Base-by-base conservation (phyloP, 1,139 yeast genomes). In the Suzukiozyma palmioleophila region DNA sequence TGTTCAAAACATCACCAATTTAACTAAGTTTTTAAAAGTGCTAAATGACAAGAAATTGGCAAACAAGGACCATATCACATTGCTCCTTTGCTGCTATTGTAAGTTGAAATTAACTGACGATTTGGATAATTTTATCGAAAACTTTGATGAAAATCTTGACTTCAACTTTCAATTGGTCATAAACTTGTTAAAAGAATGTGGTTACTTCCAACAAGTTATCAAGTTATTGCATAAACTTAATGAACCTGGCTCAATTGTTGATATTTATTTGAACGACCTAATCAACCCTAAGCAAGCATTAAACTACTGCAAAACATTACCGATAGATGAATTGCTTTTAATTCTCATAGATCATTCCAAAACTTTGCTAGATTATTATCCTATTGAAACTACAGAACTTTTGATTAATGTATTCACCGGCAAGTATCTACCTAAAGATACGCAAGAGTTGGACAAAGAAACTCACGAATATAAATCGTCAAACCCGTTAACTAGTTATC, bases 341-440 rank as follows among this genome's bases (percentile, higher is more conserved):
- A 81, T 87, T 13, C 64, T 92, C 39, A 65, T 77, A 15, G 84
- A 81, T 32, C 81, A 78, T 53, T 81, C 95, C 3, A 79, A 86
- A 43, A 58, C 66, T 0, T 63, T 92, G 28, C 65, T 92, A 36
- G 85, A 84, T 38, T 59, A 70, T 38, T 64, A 79, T 34, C 97
- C 98, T 0, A 76, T 84, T 43, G 90, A 84, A 44, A 84, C 96
- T 0, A 89, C 96, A 0, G 82, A 83, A 32, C 61, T 92, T 33
- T 67, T 90, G 41, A 90, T 92, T 41, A 84, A 85, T 32, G 84
- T 90, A 1, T 92, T 92, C 56, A 90, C 97, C 0, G 97, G 97
- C 0, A 79, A 77, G 42, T 92, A 83, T 54, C 63, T 62, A 14
- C 85, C 92, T 1, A 50, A 39, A 16, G 53, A 50, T 15, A 33